Evolutionary conservation across 2,329 filamentous ascomycete genomes (phyloP).

Genomic region (Fusarium dimerum): DNA sequence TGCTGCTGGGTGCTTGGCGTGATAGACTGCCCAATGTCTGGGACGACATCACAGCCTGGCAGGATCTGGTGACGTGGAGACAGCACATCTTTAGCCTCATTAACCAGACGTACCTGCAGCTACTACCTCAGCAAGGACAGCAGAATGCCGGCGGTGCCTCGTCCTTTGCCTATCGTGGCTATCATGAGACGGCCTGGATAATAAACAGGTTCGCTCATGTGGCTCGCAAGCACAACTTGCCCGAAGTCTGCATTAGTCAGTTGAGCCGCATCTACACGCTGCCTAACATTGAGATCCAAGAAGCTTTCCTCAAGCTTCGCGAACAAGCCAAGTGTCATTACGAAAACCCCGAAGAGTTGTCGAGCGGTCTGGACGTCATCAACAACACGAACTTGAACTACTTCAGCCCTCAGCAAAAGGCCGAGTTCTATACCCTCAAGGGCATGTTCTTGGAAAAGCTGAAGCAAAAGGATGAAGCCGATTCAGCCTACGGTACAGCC

Average conservation of each 20-base stretch:
- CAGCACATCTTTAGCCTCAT: constrained; percentile 99
- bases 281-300: constrained; percentile 99
- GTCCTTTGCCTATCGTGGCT: constrained; percentile 87
- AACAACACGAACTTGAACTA: constrained; percentile 99
- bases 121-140: constrained; percentile 73
- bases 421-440: constrained; percentile 98
- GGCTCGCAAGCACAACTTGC: constrained; percentile 92
- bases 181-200: constrained; percentile 99
- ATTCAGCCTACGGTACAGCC: constrained; percentile 91
- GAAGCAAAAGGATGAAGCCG: constrained; percentile 85
- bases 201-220: constrained; percentile 99
- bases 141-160: constrained; percentile 86
- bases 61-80: constrained; percentile 98
- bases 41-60: constrained; percentile 99
- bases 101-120: constrained; percentile 86
- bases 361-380: constrained; percentile 92
- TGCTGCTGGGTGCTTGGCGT: constrained; percentile 91
- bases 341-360: constrained; percentile 90
- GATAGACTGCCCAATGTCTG: constrained; percentile 95
- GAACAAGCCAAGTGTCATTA: constrained; percentile 99
- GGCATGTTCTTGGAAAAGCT: constrained; percentile 99
- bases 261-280: constrained; percentile 97
- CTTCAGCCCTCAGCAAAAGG: constrained; percentile 93
- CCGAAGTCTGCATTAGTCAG: constrained; percentile 96
- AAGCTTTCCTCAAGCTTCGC: constrained; percentile 96